These are phyloP conservation scores for Fusarium lyarnte DNA, from an alignment of 2,329 filamentous ascomycete species.

Conservation along the genomic window DNA sequence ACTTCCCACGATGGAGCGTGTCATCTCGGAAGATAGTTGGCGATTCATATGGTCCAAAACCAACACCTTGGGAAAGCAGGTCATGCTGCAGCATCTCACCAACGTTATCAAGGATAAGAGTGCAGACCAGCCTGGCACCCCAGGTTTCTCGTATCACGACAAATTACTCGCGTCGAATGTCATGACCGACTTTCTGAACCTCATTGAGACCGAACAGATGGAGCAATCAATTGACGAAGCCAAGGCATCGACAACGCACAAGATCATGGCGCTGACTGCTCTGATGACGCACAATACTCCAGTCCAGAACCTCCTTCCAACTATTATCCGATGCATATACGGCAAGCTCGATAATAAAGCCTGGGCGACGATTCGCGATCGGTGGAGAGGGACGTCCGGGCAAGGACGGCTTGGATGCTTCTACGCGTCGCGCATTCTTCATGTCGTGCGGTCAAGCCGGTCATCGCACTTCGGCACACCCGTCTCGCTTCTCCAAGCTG, in stretches of 20 bases:
- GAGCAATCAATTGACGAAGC: slow-evolving; percentile 4
- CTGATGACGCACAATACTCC: slow-evolving; percentile 11
- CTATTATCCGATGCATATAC: slow-evolving; percentile 9
- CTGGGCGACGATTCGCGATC: not conserved
- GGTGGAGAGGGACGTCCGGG: not conserved
- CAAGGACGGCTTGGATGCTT: slow-evolving; percentile 24
- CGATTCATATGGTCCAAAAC: not conserved
- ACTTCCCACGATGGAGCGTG: not conserved
- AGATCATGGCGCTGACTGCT: slow-evolving; percentile 12
- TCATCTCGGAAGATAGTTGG: not conserved
- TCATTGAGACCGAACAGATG: slow-evolving; percentile 6
- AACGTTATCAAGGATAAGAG: not conserved
- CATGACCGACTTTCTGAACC: not conserved
- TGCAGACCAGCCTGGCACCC: not conserved
- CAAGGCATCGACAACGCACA: slow-evolving; percentile 14
- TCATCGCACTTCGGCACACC: slow-evolving; percentile 11
- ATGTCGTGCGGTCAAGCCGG: slow-evolving; percentile 4
- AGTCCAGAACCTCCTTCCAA: not conserved
- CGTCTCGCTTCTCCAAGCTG: not conserved
- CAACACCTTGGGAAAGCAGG: slow-evolving; percentile 4
- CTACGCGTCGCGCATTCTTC: slow-evolving; percentile 9
- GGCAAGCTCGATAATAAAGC: not conserved
- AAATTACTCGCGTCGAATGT: not conserved
- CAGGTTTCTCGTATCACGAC: not conserved
- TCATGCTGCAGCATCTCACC: slow-evolving; percentile 2